Evolutionary conservation across 2,329 filamentous ascomycete species (phyloP).

Genomic region (Aspergillus proliferans): DNA sequence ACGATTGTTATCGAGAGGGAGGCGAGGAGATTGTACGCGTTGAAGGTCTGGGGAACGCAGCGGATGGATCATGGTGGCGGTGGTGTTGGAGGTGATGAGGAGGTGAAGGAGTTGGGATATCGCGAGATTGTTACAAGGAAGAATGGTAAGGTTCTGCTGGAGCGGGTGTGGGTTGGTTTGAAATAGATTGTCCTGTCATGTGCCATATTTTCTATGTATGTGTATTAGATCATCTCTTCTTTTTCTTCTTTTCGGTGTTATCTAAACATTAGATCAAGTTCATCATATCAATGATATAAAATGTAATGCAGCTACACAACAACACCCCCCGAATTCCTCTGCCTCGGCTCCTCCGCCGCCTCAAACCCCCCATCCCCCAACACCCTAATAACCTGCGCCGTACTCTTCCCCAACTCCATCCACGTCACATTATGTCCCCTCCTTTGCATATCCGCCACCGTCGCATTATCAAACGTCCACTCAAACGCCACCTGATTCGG

Average conservation of each 20-base stretch:
- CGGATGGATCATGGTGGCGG: not conserved
- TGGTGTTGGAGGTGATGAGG: slow-evolving; percentile 1
- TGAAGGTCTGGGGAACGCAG: slow-evolving; percentile 6
- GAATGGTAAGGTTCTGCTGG: slow-evolving; percentile 2
- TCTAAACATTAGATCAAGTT: not conserved
- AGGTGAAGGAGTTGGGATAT: slow-evolving; percentile 15
- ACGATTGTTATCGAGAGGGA: slow-evolving; percentile 24
- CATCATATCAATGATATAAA: not conserved
- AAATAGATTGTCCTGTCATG: too few relatives aligned
- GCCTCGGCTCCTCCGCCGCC: slow-evolving; percentile 69
- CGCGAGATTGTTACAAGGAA: slow-evolving; percentile 12
- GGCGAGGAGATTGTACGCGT: slow-evolving; percentile 18
- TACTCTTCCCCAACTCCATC: slow-evolving; percentile 57
- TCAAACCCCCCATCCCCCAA: slow-evolving; percentile 64
- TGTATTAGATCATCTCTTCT: not conserved
- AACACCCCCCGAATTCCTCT: slow-evolving; percentile 63
- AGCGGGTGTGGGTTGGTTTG: slow-evolving; percentile 14
- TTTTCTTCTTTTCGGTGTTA: not conserved
- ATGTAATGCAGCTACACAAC: slow-evolving; percentile 37
- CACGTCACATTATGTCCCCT: slow-evolving; percentile 68
- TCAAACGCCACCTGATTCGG: slow-evolving; percentile 66
- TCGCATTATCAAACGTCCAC: slow-evolving; percentile 59
- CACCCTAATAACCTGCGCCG: slow-evolving; percentile 64
- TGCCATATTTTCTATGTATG: not conserved
- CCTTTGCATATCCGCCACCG: slow-evolving; percentile 56